Percentiles rank a stretch among this genome's conserved stretches.
Conservation (phyloP, 306 rosid species). For the Sindora glabra region DNA sequence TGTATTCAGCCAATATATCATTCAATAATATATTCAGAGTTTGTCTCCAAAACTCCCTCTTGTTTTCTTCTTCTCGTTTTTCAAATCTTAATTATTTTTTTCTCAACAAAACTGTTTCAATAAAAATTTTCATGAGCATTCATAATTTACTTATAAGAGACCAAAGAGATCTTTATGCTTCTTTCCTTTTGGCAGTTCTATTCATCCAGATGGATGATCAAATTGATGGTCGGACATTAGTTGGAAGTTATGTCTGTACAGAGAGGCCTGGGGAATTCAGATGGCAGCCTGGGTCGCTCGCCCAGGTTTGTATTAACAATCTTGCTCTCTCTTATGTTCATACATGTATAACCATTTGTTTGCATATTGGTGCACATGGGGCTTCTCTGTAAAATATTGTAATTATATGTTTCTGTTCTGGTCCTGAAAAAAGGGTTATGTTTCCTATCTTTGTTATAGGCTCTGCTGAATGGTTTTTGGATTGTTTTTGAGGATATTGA, state of each 20-base stretch:
- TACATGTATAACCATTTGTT: background rate
- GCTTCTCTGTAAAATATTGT: background rate
- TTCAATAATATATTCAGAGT: too few species aligned
- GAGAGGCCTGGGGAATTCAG: slow-evolving; percentile 86
- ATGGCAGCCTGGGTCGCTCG: slow-evolving; percentile 98
- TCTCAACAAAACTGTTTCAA: background rate
- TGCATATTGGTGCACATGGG: background rate
- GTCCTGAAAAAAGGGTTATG: too few species aligned
- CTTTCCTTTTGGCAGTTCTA: slow-evolving; percentile 49
- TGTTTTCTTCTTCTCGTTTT: too few species aligned
- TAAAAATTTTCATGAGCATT: background rate
- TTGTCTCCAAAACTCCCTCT: too few species aligned
- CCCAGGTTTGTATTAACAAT: slow-evolving; percentile 54
- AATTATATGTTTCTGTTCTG: background rate
- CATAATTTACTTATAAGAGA: too few species aligned
- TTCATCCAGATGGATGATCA: slow-evolving; percentile 94
- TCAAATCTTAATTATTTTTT: too few species aligned
- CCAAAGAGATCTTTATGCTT: background rate
- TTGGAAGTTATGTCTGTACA: slow-evolving; percentile 76
- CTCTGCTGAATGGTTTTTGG: slow-evolving; percentile 83
- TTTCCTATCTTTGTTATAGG: slow-evolving; percentile 40
- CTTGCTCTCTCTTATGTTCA: slow-evolving; percentile 3
- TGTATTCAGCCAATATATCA: too few species aligned
- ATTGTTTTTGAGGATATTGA: slow-evolving; percentile 87
- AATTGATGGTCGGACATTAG: slow-evolving; percentile 75